Percentiles rank a stretch among this genome's conserved stretches.
phyloP scores from a whole-genome alignment of 306 rosid species.

The Sphenostylis stenocarpa region DNA sequence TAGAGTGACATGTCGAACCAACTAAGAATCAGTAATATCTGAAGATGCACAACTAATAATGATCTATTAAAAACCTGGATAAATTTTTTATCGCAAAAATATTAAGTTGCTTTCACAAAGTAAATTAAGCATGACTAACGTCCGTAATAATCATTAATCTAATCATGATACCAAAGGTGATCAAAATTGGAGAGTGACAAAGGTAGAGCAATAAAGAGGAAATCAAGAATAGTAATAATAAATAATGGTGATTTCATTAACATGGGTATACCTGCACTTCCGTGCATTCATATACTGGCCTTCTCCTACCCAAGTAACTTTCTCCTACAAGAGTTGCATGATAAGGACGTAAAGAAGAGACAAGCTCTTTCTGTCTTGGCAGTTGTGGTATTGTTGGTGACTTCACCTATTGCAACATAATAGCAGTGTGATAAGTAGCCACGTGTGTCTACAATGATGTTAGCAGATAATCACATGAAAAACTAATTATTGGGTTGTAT shows the following conservation, averaged over 20 bases:
- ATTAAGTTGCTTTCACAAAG: constrained; percentile 1
- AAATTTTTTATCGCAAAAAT: constrained; percentile 3
- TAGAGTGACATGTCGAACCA: constrained; percentile 1
- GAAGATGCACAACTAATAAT: constrained; percentile 27
- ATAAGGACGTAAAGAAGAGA: constrained; percentile 70
- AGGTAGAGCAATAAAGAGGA: neutral
- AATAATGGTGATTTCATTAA: constrained; percentile 7
- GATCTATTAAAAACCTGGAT: neutral
- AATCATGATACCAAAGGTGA: neutral
- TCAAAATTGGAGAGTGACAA: neutral
- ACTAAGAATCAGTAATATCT: constrained; percentile 4
- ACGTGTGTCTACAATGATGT: neutral
- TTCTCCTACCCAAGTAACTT: constrained; percentile 87
- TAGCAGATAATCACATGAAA: constrained; percentile 13
- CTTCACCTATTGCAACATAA: constrained; percentile 66
- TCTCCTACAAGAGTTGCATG: constrained; percentile 93
- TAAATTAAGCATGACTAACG: constrained; percentile 12
- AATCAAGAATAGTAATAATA: neutral
- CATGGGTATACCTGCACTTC: constrained; percentile 75
- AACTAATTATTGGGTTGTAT: neutral
- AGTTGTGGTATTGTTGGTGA: constrained; percentile 78
- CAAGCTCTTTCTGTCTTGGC: constrained; percentile 76
- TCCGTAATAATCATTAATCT: neutral
- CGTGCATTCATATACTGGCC: constrained; percentile 88
- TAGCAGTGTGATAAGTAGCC: constrained; percentile 31